These are phyloP conservation scores for Exobasidium cylindrosporum DNA, from an alignment of 1,284 basidiomycete genomes.

Conservation along the genomic window DNA sequence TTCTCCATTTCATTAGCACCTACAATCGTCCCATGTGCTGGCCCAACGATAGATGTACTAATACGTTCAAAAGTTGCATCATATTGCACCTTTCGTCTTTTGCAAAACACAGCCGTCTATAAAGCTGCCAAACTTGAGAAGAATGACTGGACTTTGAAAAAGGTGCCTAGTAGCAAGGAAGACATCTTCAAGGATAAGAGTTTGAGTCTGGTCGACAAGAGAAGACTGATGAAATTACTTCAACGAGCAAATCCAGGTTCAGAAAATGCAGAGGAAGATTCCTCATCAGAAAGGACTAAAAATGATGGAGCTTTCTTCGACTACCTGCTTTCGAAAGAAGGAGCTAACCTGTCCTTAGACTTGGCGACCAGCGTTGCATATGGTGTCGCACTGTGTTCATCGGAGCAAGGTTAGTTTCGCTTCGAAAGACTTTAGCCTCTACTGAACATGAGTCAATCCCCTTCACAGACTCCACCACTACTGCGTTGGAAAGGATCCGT, in stretches of 20 bases:
- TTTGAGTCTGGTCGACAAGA: conserved; percentile 78
- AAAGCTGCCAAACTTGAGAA: neutral
- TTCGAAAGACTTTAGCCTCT: neutral
- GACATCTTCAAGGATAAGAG: conserved; percentile 84
- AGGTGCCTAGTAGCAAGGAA: conserved; percentile 87
- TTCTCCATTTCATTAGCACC: conserved; percentile 84
- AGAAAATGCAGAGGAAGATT: conserved; percentile 10
- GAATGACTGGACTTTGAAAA: neutral
- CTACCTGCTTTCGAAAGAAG: neutral
- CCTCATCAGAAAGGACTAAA: conserved; percentile 36
- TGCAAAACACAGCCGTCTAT: conserved; percentile 61
- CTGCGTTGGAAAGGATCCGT: conserved; percentile 29
- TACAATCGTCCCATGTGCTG: conserved; percentile 73
- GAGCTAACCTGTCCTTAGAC: conserved; percentile 59
- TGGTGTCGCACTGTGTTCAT: conserved; percentile 52
- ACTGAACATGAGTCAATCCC: neutral
- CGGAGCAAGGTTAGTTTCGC: conserved; percentile 11
- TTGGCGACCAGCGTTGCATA: conserved; percentile 55
- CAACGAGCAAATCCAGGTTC: conserved; percentile 70
- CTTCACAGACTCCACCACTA: conserved; percentile 22
- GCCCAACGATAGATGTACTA: conserved; percentile 75
- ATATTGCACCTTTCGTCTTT: conserved; percentile 82
- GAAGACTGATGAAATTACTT: conserved; percentile 87
- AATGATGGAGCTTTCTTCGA: neutral
- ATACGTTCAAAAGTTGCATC: conserved; percentile 80